These are phyloP conservation scores for Adansonia grandidieri DNA, from an alignment of 441 rosid genomes.

Conservation along the genomic window DNA sequence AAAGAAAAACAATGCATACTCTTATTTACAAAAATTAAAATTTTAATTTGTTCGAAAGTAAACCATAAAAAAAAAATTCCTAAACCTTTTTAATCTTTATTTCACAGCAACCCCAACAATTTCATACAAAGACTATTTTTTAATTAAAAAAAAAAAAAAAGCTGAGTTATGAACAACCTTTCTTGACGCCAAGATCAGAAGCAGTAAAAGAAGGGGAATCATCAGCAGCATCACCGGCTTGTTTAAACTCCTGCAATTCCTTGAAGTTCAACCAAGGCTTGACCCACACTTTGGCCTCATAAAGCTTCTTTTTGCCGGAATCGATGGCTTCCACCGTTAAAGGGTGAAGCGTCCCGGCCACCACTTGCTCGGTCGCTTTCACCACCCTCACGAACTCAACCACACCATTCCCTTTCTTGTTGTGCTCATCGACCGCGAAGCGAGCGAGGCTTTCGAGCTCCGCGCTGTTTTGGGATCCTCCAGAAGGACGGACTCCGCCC, in stretches of 20 bases:
- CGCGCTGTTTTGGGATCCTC: slow-evolving; percentile 52
- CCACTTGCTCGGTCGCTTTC: slow-evolving; percentile 84
- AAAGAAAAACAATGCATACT: no score
- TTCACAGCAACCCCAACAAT: not conserved
- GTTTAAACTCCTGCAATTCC: slow-evolving; percentile 88
- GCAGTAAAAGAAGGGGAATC: slow-evolving; percentile 55
- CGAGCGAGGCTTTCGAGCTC: slow-evolving; percentile 71
- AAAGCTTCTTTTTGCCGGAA: slow-evolving; percentile 81
- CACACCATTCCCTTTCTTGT: slow-evolving; percentile 76
- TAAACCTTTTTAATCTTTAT: not conserved
- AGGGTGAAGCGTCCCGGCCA: slow-evolving; percentile 81
- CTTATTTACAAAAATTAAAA: no score
- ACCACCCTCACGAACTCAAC: slow-evolving; percentile 83
- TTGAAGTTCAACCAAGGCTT: slow-evolving; percentile 87
- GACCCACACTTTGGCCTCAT: slow-evolving; percentile 90
- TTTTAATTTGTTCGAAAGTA: no score
- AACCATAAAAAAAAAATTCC: no score
- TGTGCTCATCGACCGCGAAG: slow-evolving; percentile 87
- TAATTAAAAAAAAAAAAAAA: not conserved
- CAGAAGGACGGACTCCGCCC: slow-evolving; percentile 66
- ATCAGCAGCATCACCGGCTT: slow-evolving; percentile 42
- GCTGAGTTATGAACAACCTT: slow-evolving; percentile 43
- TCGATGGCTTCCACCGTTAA: slow-evolving; percentile 79
- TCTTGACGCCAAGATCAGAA: slow-evolving; percentile 78
- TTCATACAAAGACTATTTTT: not conserved